Conservation (phyloP, 768 basidiomycete species). For the Leccinum uliginosum region DNA sequence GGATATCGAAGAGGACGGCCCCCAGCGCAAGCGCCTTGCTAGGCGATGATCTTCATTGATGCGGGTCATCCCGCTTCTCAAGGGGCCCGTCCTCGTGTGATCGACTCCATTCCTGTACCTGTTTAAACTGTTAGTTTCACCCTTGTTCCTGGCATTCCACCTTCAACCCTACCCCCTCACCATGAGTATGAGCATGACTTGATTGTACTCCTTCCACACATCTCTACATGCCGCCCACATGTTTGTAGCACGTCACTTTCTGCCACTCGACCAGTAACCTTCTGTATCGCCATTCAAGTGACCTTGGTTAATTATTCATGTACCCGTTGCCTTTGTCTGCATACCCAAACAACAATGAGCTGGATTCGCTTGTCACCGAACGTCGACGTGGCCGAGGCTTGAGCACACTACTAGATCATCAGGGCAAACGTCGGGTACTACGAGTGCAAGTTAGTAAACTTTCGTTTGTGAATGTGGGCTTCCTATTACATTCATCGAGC, state of each 20-base stretch:
- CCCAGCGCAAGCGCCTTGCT: conserved; percentile 72
- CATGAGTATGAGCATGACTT: conserved; percentile 9
- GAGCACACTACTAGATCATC: too few relatives aligned
- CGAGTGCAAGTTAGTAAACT: too few relatives aligned
- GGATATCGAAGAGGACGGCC: conserved; percentile 73
- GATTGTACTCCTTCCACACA: conserved; percentile 13
- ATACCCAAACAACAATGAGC: background rate
- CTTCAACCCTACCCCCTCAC: background rate
- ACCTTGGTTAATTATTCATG: conserved; percentile 13
- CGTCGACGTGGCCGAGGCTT: background rate
- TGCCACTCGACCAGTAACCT: background rate
- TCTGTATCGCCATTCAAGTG: conserved; percentile 14
- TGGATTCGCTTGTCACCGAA: background rate
- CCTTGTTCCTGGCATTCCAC: background rate
- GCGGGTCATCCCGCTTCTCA: background rate
- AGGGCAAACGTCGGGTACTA: too few relatives aligned
- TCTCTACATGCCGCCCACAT: conserved; percentile 3
- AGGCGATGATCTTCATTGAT: conserved; percentile 40
- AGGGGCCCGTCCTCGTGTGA: background rate
- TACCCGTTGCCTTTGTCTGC: conserved; percentile 3
- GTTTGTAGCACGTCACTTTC: conserved; percentile 1
- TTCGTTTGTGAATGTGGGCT: too few relatives aligned
- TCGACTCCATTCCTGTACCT: background rate
- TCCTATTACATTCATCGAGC: too few relatives aligned
- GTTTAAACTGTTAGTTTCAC: conserved; percentile 6